Conservation (phyloP, 2,329 filamentous ascomycete genomes). For the Aspergillus quadricinctus region DNA sequence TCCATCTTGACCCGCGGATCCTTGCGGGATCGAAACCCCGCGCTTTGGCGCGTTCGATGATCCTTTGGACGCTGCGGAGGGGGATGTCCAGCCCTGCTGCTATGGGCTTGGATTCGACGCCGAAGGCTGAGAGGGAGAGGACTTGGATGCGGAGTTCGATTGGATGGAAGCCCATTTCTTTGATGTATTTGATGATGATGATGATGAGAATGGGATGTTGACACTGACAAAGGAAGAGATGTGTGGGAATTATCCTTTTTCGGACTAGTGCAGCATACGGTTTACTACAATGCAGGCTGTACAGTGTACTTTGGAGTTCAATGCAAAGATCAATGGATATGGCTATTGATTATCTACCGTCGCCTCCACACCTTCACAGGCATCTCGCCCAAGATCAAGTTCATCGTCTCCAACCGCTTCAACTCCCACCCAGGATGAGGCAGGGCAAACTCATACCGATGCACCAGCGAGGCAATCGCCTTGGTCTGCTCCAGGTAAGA, state of each 20-base stretch:
- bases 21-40: neutral
- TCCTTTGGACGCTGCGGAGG: neutral
- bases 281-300: no score
- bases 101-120: neutral
- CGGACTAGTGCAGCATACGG: neutral
- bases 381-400: conserved; percentile 28
- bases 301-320: no score
- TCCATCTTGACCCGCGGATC: neutral
- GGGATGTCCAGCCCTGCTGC: neutral
- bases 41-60: neutral
- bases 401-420: conserved; percentile 26
- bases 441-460: conserved; percentile 29
- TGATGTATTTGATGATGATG: no score
- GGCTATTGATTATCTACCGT: neutral
- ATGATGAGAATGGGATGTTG: no score
- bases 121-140: neutral
- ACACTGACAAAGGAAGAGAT: neutral
- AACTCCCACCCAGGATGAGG: conserved; percentile 22
- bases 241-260: neutral
- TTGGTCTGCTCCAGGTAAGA: conserved; percentile 47
- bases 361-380: conserved; percentile 29
- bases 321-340: no score
- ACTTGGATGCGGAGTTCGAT: neutral
- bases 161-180: neutral
- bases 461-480: conserved; percentile 24